Conservation (phyloP, 495 filamentous ascomycete species). For the Penicillium desertorum region DNA sequence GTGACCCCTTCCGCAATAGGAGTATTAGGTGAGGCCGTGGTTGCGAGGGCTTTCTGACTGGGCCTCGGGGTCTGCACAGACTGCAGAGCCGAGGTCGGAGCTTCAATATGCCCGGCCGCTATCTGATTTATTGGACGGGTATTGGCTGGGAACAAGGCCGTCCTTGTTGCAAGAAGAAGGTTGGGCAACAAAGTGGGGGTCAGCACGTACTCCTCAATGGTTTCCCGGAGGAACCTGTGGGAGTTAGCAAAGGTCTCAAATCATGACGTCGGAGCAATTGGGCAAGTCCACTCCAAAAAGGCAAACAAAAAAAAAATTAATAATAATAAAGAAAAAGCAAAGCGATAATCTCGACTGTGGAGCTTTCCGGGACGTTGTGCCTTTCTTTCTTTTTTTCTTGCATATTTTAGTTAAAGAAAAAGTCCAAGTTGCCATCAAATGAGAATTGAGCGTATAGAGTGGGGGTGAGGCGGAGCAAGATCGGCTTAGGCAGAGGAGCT, state of each 20-base stretch:
- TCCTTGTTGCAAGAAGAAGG: conserved; percentile 69
- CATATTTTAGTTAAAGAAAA: conserved; percentile 11
- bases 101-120: conserved; percentile 24
- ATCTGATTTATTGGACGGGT: conserved; percentile 39
- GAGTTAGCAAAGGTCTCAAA: conserved; percentile 29
- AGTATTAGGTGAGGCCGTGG: conserved; percentile 7
- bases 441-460: conserved; percentile 20
- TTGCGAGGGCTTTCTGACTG: conserved; percentile 17
- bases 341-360: conserved; percentile 26
- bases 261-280: conserved; percentile 24
- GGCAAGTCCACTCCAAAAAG: conserved; percentile 9
- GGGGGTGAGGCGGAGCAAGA: conserved; percentile 30
- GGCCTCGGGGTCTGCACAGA: conserved; percentile 31
- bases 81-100: conserved; percentile 30
- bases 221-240: conserved; percentile 71
- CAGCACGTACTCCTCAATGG: conserved; percentile 62
- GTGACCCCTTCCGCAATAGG: conserved; percentile 10
- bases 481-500: conserved; percentile 39
- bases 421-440: conserved; percentile 18
- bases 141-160: conserved; percentile 78
- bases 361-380: conserved; percentile 21
- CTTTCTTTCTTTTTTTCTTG: conserved; percentile 7
- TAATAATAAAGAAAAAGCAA: conserved; percentile 16
- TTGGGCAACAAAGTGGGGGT: conserved; percentile 68
- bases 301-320: conserved; percentile 17